Percentiles rank a stretch among this genome's conserved stretches.
Conservation (phyloP, 2,329 filamentous ascomycete species). For the Karstenula rhodostoma region DNA sequence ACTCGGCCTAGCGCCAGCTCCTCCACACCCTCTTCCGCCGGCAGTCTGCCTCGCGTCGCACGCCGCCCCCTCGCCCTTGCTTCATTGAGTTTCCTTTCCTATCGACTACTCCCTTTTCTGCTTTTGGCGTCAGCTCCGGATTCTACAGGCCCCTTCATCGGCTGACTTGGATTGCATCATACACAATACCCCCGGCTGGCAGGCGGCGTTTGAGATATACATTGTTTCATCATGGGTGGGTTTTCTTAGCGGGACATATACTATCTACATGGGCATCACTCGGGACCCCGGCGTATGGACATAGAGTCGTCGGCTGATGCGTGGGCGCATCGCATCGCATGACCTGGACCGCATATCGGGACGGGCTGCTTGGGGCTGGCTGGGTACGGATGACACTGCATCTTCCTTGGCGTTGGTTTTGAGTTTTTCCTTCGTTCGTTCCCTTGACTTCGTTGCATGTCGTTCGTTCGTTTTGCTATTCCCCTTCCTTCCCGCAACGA, state of each 20-base stretch:
- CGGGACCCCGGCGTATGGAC: slow-evolving; percentile 25
- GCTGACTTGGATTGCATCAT: slow-evolving; percentile 31
- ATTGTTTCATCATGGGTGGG: slow-evolving; percentile 20
- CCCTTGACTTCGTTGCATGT: slow-evolving; percentile 1
- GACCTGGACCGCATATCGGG: slow-evolving; percentile 22
- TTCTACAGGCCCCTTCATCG: slow-evolving; percentile 24
- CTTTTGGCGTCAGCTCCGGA: slow-evolving; percentile 27
- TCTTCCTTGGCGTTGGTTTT: slow-evolving; percentile 13
- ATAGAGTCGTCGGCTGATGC: slow-evolving; percentile 22
- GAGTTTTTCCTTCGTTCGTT: slow-evolving; percentile 7
- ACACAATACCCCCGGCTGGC: slow-evolving; percentile 44
- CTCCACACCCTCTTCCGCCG: slow-evolving; percentile 38
- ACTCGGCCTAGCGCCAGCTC: slow-evolving; percentile 27
- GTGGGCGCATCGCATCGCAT: slow-evolving; percentile 19
- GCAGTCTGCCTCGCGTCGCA: slow-evolving; percentile 35
- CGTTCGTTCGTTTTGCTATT: too few relatives aligned
- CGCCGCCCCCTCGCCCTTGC: slow-evolving; percentile 20
- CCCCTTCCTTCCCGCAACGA: background rate
- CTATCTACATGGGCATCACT: slow-evolving; percentile 13
- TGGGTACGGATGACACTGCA: slow-evolving; percentile 22
- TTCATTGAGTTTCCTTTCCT: slow-evolving; percentile 18
- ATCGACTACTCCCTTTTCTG: slow-evolving; percentile 17
- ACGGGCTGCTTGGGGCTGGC: slow-evolving; percentile 1
- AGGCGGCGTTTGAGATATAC: slow-evolving; percentile 38
- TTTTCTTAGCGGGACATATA: slow-evolving; percentile 17